phyloP scores from a whole-genome alignment of 2,329 filamentous ascomycete species.

The Alternaria conjuncta region DNA sequence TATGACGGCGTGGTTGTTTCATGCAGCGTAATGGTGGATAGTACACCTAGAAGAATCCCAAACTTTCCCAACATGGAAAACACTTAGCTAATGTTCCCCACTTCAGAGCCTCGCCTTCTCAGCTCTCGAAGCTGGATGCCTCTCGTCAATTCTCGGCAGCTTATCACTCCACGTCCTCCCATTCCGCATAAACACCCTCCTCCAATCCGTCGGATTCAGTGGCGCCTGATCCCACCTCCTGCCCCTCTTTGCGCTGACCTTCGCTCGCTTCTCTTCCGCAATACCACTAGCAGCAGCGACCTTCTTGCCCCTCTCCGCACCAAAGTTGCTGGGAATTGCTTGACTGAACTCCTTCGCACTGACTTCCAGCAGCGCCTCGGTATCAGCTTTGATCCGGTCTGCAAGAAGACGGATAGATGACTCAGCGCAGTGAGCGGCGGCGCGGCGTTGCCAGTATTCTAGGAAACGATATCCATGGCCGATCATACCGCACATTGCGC shows the following conservation, averaged over 20 bases:
- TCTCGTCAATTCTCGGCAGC: slow-evolving; percentile 13
- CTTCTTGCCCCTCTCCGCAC: slow-evolving; percentile 14
- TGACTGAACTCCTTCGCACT: slow-evolving; percentile 28
- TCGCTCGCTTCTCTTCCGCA: slow-evolving; percentile 13
- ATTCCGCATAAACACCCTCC: slow-evolving; percentile 21
- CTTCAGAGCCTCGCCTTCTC: not conserved
- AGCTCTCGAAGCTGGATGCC: slow-evolving; percentile 8
- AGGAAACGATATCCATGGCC: slow-evolving; percentile 23
- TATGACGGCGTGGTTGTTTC: no score
- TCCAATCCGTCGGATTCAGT: slow-evolving; percentile 24
- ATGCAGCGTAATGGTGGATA: no score
- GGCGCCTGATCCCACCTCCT: slow-evolving; percentile 17
- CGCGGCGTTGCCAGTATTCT: slow-evolving; percentile 22
- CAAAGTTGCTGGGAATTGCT: slow-evolving; percentile 24
- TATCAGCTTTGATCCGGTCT: slow-evolving; percentile 22
- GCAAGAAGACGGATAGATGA: slow-evolving; percentile 18
- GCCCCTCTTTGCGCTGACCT: slow-evolving; percentile 5
- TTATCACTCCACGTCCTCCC: slow-evolving; percentile 18
- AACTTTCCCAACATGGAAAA: no score
- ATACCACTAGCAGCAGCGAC: slow-evolving; percentile 24
- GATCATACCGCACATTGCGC: slow-evolving; percentile 26
- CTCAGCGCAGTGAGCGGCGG: slow-evolving; percentile 11
- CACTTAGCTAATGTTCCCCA: no score
- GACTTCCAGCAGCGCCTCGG: slow-evolving; percentile 20
- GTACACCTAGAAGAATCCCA: no score